Evolutionary conservation across 1,139 yeast genomes (phyloP), one percentile per base, ranked within the genome.

Genomic region (Ogataea hybrid): DNA sequence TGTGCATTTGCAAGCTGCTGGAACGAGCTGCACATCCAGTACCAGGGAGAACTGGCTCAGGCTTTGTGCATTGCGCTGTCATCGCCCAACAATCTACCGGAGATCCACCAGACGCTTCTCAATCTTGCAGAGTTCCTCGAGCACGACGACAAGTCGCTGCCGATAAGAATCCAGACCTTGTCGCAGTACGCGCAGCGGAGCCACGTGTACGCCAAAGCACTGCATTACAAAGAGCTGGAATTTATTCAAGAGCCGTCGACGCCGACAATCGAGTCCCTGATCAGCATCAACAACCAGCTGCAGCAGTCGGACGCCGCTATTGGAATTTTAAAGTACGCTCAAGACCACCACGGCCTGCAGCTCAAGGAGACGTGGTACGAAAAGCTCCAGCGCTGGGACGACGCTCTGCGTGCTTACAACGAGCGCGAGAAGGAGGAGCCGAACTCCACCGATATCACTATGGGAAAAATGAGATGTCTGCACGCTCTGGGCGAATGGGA

Each of bases 401-500:
- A 94, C 65, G 99, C 99, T 0, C 69, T 92, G 50, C 76, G 79
- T 41, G 97, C 97, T 0, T 94, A 94, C 59, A 84, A 82, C 51
- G 85, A 81, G 53, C 70, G 92, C 59, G 84, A 78, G 48, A 72
- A 70, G 48, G 64, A 61, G 14, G 82, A 77, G 41, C 81, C 81
- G 1, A 67, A 71, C 41, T 75, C 77, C 40, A 74, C 75, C 69
- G 97, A 92, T 51, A 83, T 89, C 2, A 84, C 92, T 2, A 81
- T 92, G 90, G 99, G 99, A 67, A 89, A 90, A 59, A 89, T 94
- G 97, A 77, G 97, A 64, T 90, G 97, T 65, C 70, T 90, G 49
- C 97, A 92, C 67, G 99, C 99, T 0, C 69, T 94, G 23, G 98
- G 98, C 38, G 97, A 92, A 65, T 94, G 98, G 98, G 97, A 90